Conservation (phyloP, 805 yeast genomes). For the Saccharomycopsis selenospora region DNA sequence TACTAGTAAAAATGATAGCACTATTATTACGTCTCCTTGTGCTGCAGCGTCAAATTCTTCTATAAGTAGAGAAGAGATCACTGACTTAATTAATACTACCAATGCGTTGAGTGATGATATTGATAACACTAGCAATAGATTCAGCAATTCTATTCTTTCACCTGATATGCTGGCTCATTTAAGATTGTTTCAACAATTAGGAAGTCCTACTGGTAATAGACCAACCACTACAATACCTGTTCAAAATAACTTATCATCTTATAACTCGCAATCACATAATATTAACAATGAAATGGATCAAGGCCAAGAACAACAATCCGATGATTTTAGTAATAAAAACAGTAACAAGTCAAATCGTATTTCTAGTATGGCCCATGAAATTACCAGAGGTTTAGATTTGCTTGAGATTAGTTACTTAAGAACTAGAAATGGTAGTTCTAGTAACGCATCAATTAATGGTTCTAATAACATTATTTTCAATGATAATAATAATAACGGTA, state of each 20-base stretch:
- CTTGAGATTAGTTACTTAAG: not conserved
- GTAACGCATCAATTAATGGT: not conserved
- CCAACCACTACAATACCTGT: too few species aligned
- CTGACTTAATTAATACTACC: constrained; percentile 7
- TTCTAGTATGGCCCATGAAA: not conserved
- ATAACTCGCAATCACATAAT: too few species aligned
- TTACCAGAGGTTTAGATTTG: not conserved
- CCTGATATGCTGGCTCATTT: too few species aligned
- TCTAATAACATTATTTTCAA: not conserved
- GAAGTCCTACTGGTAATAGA: too few species aligned
- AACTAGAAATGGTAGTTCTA: not conserved
- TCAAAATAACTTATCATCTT: too few species aligned
- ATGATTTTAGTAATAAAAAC: too few species aligned
- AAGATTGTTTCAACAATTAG: too few species aligned
- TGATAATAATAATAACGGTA: not conserved
- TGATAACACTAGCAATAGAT: not conserved
- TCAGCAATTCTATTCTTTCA: too few species aligned
- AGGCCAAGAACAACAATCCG: too few species aligned
- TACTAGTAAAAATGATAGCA: not conserved
- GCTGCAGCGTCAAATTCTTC: not conserved
- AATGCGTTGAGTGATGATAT: constrained; percentile 4
- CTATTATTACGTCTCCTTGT: not conserved
- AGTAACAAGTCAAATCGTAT: not conserved
- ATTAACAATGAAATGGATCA: too few species aligned
- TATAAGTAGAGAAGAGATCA: not conserved